Evolutionary conservation across 108 stramenopile genomes (phyloP).

Genomic region (Discostella pseudostelligera): DNA sequence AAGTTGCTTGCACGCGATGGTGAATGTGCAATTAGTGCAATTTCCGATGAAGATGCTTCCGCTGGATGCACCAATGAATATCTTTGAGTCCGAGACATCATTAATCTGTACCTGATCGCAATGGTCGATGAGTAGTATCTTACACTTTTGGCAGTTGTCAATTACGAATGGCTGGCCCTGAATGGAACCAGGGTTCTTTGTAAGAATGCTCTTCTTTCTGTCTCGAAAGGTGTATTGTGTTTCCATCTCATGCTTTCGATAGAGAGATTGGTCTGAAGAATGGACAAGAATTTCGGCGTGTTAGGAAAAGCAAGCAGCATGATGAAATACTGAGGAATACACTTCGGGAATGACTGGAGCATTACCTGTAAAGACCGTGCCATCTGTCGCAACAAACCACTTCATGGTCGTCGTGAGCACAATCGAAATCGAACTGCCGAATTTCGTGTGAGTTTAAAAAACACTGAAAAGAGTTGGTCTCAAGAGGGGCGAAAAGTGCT

Average conservation of each 20-base stretch:
- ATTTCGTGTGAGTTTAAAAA: constrained; percentile 1
- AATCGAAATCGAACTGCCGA: neutral
- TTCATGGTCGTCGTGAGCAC: constrained; percentile 2
- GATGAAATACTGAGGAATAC: too few relatives aligned
- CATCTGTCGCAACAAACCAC: constrained; percentile 72
- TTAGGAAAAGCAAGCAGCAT: too few relatives aligned
- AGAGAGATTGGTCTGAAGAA: constrained; percentile 37
- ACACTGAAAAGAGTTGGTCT: neutral
- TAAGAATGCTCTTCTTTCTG: constrained; percentile 42
- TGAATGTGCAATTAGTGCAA: constrained; percentile 67
- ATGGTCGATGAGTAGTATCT: constrained; percentile 58
- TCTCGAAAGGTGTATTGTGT: constrained; percentile 72
- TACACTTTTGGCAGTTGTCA: constrained; percentile 51
- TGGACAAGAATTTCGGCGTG: too few relatives aligned
- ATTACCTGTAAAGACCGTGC: constrained; percentile 50
- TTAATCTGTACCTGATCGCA: constrained; percentile 78
- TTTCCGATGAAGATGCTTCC: constrained; percentile 74
- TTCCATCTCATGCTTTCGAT: constrained; percentile 70
- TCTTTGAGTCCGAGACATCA: constrained; percentile 49
- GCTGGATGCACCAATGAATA: constrained; percentile 77
- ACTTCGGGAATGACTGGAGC: neutral
- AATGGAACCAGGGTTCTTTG: constrained; percentile 58
- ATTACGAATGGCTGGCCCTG: constrained; percentile 76
- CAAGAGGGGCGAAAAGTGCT: too few relatives aligned
- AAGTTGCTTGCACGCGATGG: constrained; percentile 77